phyloP scores from a whole-genome alignment of 169 alveolate genomes.

The Plasmodium knowlesi region DNA sequence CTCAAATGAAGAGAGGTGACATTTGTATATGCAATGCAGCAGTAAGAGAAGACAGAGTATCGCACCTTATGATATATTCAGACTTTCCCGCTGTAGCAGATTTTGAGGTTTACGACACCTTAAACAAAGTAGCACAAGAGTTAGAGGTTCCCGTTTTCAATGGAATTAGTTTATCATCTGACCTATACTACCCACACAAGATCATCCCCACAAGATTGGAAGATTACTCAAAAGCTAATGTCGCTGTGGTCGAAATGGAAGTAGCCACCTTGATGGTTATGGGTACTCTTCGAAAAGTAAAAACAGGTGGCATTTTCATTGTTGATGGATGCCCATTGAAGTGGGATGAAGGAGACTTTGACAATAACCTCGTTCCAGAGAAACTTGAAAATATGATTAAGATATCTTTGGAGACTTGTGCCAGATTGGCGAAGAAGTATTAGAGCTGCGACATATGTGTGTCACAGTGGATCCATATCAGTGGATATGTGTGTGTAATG shows the following conservation, averaged over 20 bases:
- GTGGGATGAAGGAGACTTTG: constrained; percentile 77
- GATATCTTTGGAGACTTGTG: constrained; percentile 31
- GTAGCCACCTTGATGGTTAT: constrained; percentile 59
- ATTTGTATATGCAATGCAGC: constrained; percentile 74
- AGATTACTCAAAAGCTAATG: constrained; percentile 72
- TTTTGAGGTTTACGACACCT: constrained; percentile 52
- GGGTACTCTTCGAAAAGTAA: constrained; percentile 57
- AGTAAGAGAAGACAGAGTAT: constrained; percentile 76
- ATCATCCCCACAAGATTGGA: constrained; percentile 33
- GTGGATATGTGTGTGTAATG: too few species aligned
- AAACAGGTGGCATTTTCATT: constrained; percentile 70
- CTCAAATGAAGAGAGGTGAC: constrained; percentile 72
- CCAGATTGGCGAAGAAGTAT: constrained; percentile 29
- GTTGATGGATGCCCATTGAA: constrained; percentile 78
- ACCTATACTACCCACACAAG: constrained; percentile 59
- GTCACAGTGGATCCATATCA: too few species aligned
- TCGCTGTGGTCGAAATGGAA: constrained; percentile 77
- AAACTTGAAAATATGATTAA: constrained; percentile 44
- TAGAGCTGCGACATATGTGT: not conserved
- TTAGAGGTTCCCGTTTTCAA: constrained; percentile 27
- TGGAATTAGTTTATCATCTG: constrained; percentile 72
- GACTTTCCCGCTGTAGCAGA: constrained; percentile 78
- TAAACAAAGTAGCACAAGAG: constrained; percentile 61
- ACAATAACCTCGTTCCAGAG: constrained; percentile 30
- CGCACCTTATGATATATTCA: constrained; percentile 50